Percentiles rank a stretch among this genome's conserved stretches.
These are phyloP conservation scores for Ceriops tagal DNA, from an alignment of 345 rosid species.

Conservation along the genomic window DNA sequence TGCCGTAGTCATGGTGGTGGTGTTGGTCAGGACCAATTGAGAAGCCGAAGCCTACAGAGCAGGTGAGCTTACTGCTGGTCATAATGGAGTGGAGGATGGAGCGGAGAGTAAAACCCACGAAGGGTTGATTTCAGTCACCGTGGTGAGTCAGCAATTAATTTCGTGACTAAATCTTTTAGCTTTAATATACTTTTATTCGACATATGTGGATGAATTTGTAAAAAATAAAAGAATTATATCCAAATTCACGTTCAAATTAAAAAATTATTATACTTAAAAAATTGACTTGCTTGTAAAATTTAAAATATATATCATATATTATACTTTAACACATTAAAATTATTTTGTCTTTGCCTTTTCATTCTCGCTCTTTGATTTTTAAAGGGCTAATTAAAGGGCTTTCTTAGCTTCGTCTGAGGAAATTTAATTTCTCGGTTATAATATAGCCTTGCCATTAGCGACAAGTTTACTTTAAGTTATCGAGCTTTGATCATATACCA, in stretches of 20 bases:
- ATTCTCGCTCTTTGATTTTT: conserved; percentile 1
- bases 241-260: background rate
- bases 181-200: too few species aligned
- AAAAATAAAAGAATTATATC: background rate
- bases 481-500: too few species aligned
- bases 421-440: too few species aligned
- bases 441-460: too few species aligned
- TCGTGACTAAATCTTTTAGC: background rate
- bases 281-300: too few species aligned
- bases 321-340: background rate
- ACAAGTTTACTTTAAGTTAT: too few species aligned
- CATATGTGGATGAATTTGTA: too few species aligned
- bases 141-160: conserved; percentile 4
- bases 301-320: too few species aligned
- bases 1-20: conserved; percentile 29
- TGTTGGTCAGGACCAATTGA: conserved; percentile 44
- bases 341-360: conserved; percentile 13
- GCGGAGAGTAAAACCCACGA: conserved; percentile 9
- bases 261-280: too few species aligned
- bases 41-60: conserved; percentile 34
- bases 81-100: conserved; percentile 2
- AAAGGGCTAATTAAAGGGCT: too few species aligned
- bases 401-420: too few species aligned
- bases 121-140: conserved; percentile 9
- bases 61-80: conserved; percentile 28